phyloP scores from a whole-genome alignment of 2,329 filamentous ascomycete genomes.

The Talaromyces sp. region DNA sequence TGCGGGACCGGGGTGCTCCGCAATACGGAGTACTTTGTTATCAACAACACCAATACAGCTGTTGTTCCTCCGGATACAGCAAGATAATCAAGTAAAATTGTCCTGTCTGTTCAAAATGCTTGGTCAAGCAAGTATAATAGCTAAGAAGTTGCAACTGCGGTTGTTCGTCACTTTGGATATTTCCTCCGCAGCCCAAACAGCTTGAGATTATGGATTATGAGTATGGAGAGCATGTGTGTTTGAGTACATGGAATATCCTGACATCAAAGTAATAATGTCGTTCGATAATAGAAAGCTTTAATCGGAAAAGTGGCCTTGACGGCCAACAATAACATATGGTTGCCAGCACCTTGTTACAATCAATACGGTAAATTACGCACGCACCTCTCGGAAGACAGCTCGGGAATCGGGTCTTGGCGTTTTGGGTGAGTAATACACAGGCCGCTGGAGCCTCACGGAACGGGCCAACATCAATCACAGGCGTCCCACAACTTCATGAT shows the following conservation, averaged over 20 bases:
- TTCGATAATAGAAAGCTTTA: background rate
- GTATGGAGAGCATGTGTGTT: background rate
- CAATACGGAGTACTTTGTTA: background rate
- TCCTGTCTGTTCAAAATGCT: background rate
- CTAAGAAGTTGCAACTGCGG: background rate
- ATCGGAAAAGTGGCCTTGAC: background rate
- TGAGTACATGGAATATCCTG: background rate
- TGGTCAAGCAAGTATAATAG: background rate
- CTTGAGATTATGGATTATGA: background rate
- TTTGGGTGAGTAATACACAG: background rate
- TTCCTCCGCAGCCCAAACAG: background rate
- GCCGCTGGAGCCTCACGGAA: background rate
- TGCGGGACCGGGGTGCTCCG: background rate
- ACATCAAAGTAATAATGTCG: background rate
- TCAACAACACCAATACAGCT: background rate
- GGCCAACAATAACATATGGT: background rate
- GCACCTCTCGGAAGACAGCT: background rate
- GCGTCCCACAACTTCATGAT: background rate
- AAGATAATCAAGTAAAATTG: background rate
- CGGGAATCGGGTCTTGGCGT: background rate
- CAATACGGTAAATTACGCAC: slow-evolving; percentile 4
- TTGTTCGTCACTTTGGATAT: background rate
- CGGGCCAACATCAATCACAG: slow-evolving; percentile 4
- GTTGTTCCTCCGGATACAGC: background rate
- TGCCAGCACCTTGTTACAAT: background rate